Percentiles rank a stretch among this genome's conserved stretches.
phyloP scores from a whole-genome alignment of 176 grass and related monocot species.

The Lolium rigidum region DNA sequence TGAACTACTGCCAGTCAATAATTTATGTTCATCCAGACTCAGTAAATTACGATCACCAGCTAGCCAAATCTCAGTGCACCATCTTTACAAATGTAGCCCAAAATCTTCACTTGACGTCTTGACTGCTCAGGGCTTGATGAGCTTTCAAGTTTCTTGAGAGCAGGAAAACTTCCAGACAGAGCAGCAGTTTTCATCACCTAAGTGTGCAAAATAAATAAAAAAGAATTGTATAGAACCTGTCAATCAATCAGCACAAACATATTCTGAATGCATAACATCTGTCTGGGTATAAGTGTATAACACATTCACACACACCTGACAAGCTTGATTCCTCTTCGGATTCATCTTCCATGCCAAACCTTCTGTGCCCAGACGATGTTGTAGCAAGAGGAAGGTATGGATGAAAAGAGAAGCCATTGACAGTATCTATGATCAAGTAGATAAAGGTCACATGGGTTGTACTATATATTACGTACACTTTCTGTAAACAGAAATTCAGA shows the following conservation, averaged over 20 bases:
- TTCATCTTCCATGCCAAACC: conserved; percentile 66
- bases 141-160: conserved; percentile 47
- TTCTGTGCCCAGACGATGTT: conserved; percentile 90
- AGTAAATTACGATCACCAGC: not conserved
- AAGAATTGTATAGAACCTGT: not conserved
- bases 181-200: conserved; percentile 87
- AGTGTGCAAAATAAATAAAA: conserved; percentile 17
- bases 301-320: conserved; percentile 50
- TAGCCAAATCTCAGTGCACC: not conserved
- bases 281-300: not conserved
- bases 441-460: conserved; percentile 35
- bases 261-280: not conserved
- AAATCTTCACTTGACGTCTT: not conserved
- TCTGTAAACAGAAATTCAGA: too few relatives aligned
- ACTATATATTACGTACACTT: too few relatives aligned
- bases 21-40: conserved; percentile 3
- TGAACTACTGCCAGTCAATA: not conserved
- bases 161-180: conserved; percentile 80
- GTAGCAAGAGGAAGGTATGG: conserved; percentile 76
- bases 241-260: conserved; percentile 33
- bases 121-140: conserved; percentile 10
- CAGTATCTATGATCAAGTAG: conserved; percentile 70
- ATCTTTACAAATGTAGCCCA: conserved; percentile 13
- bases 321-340: conserved; percentile 60
- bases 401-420: conserved; percentile 85